Base-by-base conservation (phyloP, 2,329 filamentous ascomycete genomes). In the Rutstroemia sp. region DNA sequence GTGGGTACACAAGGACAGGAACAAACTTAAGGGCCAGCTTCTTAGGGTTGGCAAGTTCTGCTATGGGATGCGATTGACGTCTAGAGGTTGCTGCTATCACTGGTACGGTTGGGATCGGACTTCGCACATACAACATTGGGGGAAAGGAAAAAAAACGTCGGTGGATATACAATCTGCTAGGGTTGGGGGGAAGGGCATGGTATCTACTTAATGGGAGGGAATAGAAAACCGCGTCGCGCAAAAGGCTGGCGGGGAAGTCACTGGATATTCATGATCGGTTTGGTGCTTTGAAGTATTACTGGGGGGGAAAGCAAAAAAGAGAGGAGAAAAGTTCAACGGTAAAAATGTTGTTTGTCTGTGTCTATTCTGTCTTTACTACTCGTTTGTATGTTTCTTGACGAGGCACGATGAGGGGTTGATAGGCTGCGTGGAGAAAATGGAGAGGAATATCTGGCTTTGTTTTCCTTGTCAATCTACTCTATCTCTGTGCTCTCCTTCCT, bases 341-440 rank as follows among this genome's bases (percentile, higher is more conserved):
- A 25, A 30, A 53, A 42, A 54, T 4, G 23, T 49, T 19, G 38
- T n/a, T n/a, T 49, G 14, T 19, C 30, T 41, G 34, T 41, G 12
- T 49, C 27, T 17, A 17, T 54, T 42, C 17, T 49, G 8, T 54
- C 21, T 38, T 54, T 54, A 54, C 48, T 39, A 19, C 27, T 30
- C 16, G 6, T 54, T 54, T 41, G 34, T 30, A 49, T 54, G 8
- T 8, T 23, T 12, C 23, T 47, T 41, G 8, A 27, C n/a, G 41
- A 49, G 21, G 39, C 7, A 19, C 12, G 45, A 37, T 37, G 23
- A 41, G n/a, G 21, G 8, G 45, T 9, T 7, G 27, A 49, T 23
- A 27, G 7, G 27, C 12, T 23, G 23, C 19, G 23, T n/a, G n/a
- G 16, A 34, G n/a, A 19, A 19, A 9, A 17, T 3, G 45, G 39